Evolutionary conservation across 108 stramenopile genomes (phyloP), one percentile per base, ranked within the genome.

Genomic region (Cyclotella kingstonii): DNA sequence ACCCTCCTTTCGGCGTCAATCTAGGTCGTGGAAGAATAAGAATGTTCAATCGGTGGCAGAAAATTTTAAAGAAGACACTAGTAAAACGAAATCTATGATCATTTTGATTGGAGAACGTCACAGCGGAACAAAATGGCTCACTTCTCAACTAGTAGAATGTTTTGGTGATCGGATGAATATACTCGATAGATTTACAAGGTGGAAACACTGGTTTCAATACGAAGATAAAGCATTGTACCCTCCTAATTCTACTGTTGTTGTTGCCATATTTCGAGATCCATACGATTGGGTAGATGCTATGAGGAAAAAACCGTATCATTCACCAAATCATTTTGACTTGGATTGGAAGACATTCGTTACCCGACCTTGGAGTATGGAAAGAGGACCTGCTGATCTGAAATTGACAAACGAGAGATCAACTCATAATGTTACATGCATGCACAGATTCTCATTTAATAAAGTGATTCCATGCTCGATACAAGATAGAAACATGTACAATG

Each of bases 271-370:
- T 42, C 41, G 77, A n/a, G 69, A 80, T 63, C 66, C 69, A 5
- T 82, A 80, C 42, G 77, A 85, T 52, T 85, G 84, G 84, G 40
- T 82, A 21, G 72, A 85, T 19, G 66, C 67, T 11, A 85, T 85
- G 84, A 55, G 79, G 29, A 44, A 25, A 19, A 61, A 59, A 47
- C 81, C 81, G 9, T 55, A 64, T 29, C 80, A 82, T 49, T 76
- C 79, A 23, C 79, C 68, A 22, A 52, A 70, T 43, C 81, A 82
- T 59, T 38, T 68, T 25, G 35, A 78, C 11, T 68, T 77, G 18
- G 51, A 34, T 17, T 78, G 78, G 78, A 44, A 69, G 18, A 55
- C 40, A 9, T 84, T 83, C 56, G 26, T 83, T 30, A 66, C 63
- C 4, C 65, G 51, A 44, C 69, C 68, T 12, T 81, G 78, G 80